A percentile compares a stretch with the other conserved stretches of the same genome.
phyloP scores from a whole-genome alignment of 2,329 filamentous ascomycete species.

The Didymella exigua region DNA sequence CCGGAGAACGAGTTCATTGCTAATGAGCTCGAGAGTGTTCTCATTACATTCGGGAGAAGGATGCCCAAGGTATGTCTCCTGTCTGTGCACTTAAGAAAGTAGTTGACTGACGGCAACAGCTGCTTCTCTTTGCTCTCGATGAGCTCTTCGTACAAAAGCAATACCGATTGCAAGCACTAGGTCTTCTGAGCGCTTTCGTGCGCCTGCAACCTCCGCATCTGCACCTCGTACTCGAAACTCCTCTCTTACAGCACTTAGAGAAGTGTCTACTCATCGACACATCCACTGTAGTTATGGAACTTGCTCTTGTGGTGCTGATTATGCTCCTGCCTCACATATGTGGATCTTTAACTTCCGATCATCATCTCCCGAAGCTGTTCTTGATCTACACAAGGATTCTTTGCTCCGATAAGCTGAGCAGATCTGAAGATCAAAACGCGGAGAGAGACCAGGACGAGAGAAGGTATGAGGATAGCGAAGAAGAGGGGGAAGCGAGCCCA shows the following conservation, averaged over 20 bases:
- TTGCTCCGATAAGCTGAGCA: constrained; percentile 71
- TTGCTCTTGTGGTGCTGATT: constrained; percentile 74
- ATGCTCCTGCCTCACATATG: constrained; percentile 86
- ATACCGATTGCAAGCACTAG: constrained; percentile 67
- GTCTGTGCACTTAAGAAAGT: background rate
- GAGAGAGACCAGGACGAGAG: constrained; percentile 20
- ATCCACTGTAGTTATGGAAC: constrained; percentile 75
- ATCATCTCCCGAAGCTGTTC: constrained; percentile 73
- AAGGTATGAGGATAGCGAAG: constrained; percentile 37
- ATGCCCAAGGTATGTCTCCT: constrained; percentile 62
- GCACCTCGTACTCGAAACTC: constrained; percentile 73
- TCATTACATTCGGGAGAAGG: constrained; percentile 66
- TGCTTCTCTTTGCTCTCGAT: constrained; percentile 70
- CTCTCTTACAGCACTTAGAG: constrained; percentile 72
- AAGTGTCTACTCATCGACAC: constrained; percentile 78
- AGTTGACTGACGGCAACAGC: constrained; percentile 50
- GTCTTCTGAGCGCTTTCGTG: constrained; percentile 74
- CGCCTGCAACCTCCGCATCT: constrained; percentile 79
- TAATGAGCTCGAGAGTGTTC: constrained; percentile 59
- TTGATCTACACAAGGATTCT: constrained; percentile 79
- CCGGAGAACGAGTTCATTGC: constrained; percentile 55
- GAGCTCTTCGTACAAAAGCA: constrained; percentile 68
- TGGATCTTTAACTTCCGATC: constrained; percentile 65
- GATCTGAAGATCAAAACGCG: constrained; percentile 18
- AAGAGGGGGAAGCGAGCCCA: constrained; percentile 40